A percentile compares a stretch with the other conserved stretches of the same genome.
Conservation (phyloP, 2,329 filamentous ascomycete genomes). For the Dactylonectria estremocensis region DNA sequence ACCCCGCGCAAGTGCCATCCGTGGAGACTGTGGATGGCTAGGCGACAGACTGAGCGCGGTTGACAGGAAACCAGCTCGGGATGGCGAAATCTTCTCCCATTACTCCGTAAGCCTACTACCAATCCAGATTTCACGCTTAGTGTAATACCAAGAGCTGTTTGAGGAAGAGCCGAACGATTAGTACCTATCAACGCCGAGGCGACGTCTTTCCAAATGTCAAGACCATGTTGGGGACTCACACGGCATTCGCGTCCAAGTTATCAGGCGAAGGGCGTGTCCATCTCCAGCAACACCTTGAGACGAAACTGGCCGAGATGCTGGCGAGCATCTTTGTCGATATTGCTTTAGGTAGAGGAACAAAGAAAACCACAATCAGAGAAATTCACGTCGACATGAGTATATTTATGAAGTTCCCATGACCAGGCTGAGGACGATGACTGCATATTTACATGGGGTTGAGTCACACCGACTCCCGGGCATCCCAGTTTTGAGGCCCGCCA, state of each 20-base stretch:
- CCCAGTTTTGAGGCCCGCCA: constrained; percentile 4
- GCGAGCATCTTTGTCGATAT: constrained; percentile 4
- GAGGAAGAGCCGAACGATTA: not conserved
- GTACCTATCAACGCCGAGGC: not conserved
- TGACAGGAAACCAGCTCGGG: not conserved
- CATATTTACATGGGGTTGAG: constrained; percentile 4
- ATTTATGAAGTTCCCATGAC: not conserved
- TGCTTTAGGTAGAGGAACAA: constrained; percentile 9
- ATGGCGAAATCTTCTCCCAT: constrained; percentile 15
- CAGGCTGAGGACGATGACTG: constrained; percentile 7
- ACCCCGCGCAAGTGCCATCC: not conserved
- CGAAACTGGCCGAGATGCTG: not conserved
- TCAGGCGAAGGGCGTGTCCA: constrained; percentile 6
- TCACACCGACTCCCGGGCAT: constrained; percentile 10
- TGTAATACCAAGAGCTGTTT: not conserved
- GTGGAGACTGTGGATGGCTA: not conserved
- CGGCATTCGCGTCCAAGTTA: constrained; percentile 1
- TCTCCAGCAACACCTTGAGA: not conserved
- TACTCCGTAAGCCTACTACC: constrained; percentile 3
- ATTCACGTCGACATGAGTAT: constrained; percentile 3
- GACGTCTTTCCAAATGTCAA: not conserved
- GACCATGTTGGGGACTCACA: constrained; percentile 4
- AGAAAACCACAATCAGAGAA: constrained; percentile 8
- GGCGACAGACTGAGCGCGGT: not conserved
- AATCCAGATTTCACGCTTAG: constrained; percentile 2